Base-by-base conservation (phyloP, 2,329 filamentous ascomycete genomes). In the Microdochium nivale region DNA sequence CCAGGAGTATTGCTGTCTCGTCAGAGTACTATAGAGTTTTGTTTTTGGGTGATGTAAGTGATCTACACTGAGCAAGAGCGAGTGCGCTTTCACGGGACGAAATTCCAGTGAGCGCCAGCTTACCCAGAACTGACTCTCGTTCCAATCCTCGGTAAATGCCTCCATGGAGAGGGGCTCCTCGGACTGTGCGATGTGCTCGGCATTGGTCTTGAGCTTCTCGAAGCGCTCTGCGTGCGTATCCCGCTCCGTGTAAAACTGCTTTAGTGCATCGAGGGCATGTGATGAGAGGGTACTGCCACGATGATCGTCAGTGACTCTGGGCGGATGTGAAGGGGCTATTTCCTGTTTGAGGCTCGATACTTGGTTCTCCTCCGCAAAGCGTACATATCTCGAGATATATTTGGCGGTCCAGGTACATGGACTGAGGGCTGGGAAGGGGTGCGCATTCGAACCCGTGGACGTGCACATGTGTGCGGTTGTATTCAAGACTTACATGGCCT, bases 91-190 rank as follows among this genome's bases (percentile, higher is more conserved):
- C n/a, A n/a, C 23, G 4, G 48, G n/a, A 37, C 32, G 21, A 49
- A 37, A 13, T 32, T 30, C 19, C 9, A 25, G 19, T 53, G n/a
- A 51, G 9, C 13, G 33, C 7, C n/a, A 23, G 63, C 74, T 37
- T 73, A 88, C 84, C 88, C 88, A 94, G 62, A 94, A 94, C 68
- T 92, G 88, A 55, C 81, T 86, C 61, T 86, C 80, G 62, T 91
- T 88, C 88, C 88, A 94, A 66, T 92, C 85, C 67, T 92, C 88
- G 1, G 76, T 75, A 60, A 92, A 94, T 1, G 78, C 72, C 27
- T 87, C 81, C 80, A 92, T 92, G 16, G 70, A 73, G 51, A 79
- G 55, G 37, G 66, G 64, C 30, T 57, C 47, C n/a, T 25, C 49
- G 13, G 10, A 8, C 67, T 67, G 48, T 54, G 75, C 74, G 14